Percentiles rank a stretch among this genome's conserved stretches.
These are phyloP conservation scores for Cercospora janseana DNA, from an alignment of 2,329 filamentous ascomycete species.

Conservation along the genomic window DNA sequence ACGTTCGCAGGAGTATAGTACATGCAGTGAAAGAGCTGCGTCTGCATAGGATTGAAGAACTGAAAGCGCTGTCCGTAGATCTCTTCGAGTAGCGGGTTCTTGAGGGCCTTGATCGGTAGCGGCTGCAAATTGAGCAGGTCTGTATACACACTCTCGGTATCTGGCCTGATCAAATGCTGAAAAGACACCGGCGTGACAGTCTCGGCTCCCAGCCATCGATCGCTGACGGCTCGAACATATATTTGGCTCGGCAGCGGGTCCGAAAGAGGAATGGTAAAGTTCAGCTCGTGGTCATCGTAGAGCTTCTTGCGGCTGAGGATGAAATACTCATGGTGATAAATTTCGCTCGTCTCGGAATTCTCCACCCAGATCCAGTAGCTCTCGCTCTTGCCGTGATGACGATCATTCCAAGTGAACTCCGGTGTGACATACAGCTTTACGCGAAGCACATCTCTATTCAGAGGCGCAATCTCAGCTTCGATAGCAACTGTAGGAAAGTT, in stretches of 20 bases:
- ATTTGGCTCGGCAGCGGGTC: constrained; percentile 94
- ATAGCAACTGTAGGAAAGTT: constrained; percentile 91
- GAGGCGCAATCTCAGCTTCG: constrained; percentile 89
- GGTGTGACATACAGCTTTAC: constrained; percentile 83
- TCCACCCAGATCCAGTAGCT: constrained; percentile 99
- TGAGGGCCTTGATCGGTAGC: constrained; percentile 78
- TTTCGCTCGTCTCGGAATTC: constrained; percentile 94
- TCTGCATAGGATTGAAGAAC: constrained; percentile 99
- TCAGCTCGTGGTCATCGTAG: constrained; percentile 93
- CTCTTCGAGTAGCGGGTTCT: constrained; percentile 82
- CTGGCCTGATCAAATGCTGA: constrained; percentile 93
- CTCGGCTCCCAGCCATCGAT: constrained; percentile 94
- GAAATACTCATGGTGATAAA: constrained; percentile 97
- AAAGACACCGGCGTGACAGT: constrained; percentile 95
- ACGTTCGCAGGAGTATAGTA: constrained; percentile 93
- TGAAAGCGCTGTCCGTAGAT: constrained; percentile 86
- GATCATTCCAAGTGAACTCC: constrained; percentile 93
- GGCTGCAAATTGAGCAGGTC: constrained; percentile 91
- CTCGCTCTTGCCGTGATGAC: constrained; percentile 88
- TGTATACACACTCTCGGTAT: constrained; percentile 96
- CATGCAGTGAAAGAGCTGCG: constrained; percentile 94
- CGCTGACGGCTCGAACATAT: constrained; percentile 90
- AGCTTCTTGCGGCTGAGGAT: constrained; percentile 87
- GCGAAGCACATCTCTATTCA: constrained; percentile 92
- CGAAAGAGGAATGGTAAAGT: constrained; percentile 92